Evolutionary conservation across 306 rosid species (phyloP).

Genomic region (Quercus parvula): DNA sequence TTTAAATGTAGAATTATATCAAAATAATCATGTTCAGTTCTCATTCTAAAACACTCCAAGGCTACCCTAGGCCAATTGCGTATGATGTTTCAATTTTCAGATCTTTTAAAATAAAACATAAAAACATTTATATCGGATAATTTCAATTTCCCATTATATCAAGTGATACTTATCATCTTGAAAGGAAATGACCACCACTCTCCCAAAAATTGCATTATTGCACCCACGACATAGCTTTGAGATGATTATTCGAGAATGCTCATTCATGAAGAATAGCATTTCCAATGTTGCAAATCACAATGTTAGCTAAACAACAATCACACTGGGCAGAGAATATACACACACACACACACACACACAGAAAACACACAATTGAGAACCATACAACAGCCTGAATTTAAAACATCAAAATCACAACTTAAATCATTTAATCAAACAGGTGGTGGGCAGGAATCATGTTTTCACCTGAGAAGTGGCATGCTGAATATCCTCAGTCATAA

Average conservation of each 20-base stretch:
- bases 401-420: not conserved
- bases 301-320: not conserved
- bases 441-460: slow-evolving; percentile 1
- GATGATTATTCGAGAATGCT: not conserved
- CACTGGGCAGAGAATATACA: too few species aligned
- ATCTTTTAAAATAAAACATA: not conserved
- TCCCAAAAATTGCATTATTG: not conserved
- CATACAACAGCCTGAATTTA: not conserved
- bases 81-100: not conserved
- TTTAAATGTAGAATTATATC: not conserved
- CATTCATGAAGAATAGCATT: not conserved
- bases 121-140: not conserved
- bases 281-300: not conserved
- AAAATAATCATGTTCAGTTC: not conserved
- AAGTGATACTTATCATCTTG: not conserved
- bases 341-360: not conserved
- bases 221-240: not conserved
- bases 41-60: not conserved
- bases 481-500: slow-evolving; percentile 63
- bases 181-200: not conserved
- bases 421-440: slow-evolving; percentile 25
- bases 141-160: not conserved
- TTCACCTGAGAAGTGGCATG: slow-evolving; percentile 85
- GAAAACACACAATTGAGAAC: not conserved
- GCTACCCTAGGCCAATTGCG: not conserved